phyloP scores from a whole-genome alignment of 202 grass and related monocot genomes.

The Musa balbisiana region DNA sequence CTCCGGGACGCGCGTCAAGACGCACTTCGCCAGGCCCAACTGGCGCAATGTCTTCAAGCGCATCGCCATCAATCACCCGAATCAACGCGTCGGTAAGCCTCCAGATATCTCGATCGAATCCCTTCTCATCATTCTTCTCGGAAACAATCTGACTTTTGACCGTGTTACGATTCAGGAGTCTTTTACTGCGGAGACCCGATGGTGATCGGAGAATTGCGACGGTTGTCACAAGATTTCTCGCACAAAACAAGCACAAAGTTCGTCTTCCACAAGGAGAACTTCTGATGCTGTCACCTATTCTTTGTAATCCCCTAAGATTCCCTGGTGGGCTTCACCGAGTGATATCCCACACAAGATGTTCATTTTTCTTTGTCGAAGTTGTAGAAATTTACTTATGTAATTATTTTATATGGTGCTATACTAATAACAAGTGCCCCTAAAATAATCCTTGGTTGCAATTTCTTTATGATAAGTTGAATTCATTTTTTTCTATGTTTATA shows the following conservation, averaged over 20 bases:
- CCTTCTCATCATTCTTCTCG: neutral
- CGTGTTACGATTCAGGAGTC: conserved; percentile 28
- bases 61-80: conserved; percentile 50
- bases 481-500: no score
- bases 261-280: conserved; percentile 96
- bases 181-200: conserved; percentile 79
- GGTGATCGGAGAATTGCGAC: conserved; percentile 50
- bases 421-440: no score
- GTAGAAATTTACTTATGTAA: no score
- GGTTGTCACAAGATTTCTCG: conserved; percentile 61
- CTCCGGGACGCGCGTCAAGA: conserved; percentile 68
- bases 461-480: no score
- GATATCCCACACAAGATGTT: no score
- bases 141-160: neutral
- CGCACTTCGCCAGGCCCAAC: conserved; percentile 65
- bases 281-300: conserved; percentile 24
- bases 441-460: no score
- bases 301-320: no score
- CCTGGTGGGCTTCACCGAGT: no score
- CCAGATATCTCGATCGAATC: neutral
- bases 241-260: conserved; percentile 84
- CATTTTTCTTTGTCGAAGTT: no score
- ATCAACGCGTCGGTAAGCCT: conserved; percentile 45
- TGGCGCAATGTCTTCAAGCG: conserved; percentile 87
- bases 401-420: no score